These are phyloP conservation scores for Sporothrix mexicana DNA, from an alignment of 2,329 filamentous ascomycete species.

Conservation along the genomic window DNA sequence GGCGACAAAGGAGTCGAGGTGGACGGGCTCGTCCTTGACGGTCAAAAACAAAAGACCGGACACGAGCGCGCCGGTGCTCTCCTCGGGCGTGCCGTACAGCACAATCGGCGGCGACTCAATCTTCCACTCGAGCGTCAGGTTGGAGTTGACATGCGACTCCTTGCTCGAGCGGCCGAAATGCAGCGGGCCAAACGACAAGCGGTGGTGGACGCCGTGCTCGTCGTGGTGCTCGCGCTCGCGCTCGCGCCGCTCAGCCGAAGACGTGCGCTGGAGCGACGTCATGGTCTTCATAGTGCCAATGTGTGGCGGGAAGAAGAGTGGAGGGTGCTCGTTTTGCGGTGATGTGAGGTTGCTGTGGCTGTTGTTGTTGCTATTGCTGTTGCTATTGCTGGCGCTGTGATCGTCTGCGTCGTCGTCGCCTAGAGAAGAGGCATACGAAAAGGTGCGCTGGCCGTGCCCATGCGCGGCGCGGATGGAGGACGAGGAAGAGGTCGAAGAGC, in stretches of 20 bases:
- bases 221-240: constrained; percentile 43
- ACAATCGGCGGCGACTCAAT: constrained; percentile 89
- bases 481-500: constrained; percentile 32
- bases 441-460: constrained; percentile 44
- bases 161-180: constrained; percentile 52
- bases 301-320: background rate
- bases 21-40: constrained; percentile 68
- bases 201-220: constrained; percentile 48
- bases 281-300: constrained; percentile 34
- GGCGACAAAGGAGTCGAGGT: constrained; percentile 76
- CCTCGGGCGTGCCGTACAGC: constrained; percentile 75
- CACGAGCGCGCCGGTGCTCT: constrained; percentile 82
- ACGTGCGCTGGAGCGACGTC: constrained; percentile 34
- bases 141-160: constrained; percentile 49
- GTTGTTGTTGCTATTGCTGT: constrained; percentile 32
- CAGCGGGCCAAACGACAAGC: constrained; percentile 50
- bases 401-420: constrained; percentile 44
- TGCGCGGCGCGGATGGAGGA: constrained; percentile 41
- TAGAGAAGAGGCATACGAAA: constrained; percentile 48
- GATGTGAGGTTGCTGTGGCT: background rate
- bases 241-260: constrained; percentile 38
- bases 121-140: constrained; percentile 57
- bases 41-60: constrained; percentile 80
- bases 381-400: constrained; percentile 32
- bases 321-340: background rate